Evolutionary conservation across 2,329 filamentous ascomycete genomes (phyloP), one percentile per base, ranked within the genome.

Genomic region (Colletotrichum echinochloae): DNA sequence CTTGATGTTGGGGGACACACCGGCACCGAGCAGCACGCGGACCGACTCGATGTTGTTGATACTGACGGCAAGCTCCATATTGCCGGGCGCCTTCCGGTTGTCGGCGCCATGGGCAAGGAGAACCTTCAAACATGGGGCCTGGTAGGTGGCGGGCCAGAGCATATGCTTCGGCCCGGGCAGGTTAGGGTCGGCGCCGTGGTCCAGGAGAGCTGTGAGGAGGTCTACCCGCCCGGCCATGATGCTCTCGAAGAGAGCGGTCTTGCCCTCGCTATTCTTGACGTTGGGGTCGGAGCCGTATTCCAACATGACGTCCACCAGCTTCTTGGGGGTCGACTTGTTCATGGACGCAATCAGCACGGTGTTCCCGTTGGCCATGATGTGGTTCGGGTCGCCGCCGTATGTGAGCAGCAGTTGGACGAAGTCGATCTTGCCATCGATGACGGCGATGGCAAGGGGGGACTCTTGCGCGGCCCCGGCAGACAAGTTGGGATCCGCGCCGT

Each of bases 91-190:
- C 78, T 90, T 91, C 77, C 85, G 87, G 75, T 80, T 79, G 72
- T 91, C 88, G 2, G 89, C 90, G 1, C 89, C 90, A 33, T 87
- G 86, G 2, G 80, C 73, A 0, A 92, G 85, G 23, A 93, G 82
- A 1, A 90, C 78, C 74, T 88, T 83, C 39, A 92, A 80, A 70
- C 87, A 90, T 9, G 83, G 79, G 0, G 89, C 83, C 61, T 90
- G 84, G 78, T 89, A 88, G 0, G 86, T 87, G 0, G 90, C 84
- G 2, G 89, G 89, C 90, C 90, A 91, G 30, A 93, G 83, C 79
- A 90, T 87, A 80, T 92, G 88, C 78, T 92, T 91, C 14, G 90
- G 90, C 1, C 89, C 90, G 1, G 91, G 91, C 7, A 92, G 81
- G 76, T 93, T 93, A 11, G 90, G 86, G 74, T 92, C 87, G 2